These are phyloP conservation scores for Pisolithus sp. DNA, from an alignment of 768 basidiomycete genomes.

Conservation along the genomic window DNA sequence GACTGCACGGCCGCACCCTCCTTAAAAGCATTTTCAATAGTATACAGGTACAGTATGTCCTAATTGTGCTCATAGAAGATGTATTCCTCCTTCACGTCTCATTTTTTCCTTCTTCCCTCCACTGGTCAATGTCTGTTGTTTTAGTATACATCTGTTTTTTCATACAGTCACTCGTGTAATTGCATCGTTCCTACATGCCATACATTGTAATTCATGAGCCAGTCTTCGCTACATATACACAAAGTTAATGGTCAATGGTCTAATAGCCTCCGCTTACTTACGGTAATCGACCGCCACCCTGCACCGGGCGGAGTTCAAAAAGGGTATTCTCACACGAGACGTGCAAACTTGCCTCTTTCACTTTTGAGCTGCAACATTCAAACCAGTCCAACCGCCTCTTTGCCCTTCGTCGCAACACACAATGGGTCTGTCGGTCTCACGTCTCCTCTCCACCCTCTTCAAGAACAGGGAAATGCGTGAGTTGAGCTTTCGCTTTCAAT, in stretches of 20 bases:
- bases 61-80: conserved; percentile 9
- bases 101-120: conserved; percentile 5
- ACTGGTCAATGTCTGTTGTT: not conserved
- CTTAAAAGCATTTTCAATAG: not conserved
- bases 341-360: conserved; percentile 28
- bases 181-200: too few species aligned
- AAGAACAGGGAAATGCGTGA: conserved; percentile 99
- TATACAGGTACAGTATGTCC: conserved; percentile 9
- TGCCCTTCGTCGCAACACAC: conserved; percentile 27
- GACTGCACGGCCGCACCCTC: not conserved
- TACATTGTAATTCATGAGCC: too few species aligned
- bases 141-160: not conserved
- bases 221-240: not conserved
- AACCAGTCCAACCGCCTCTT: conserved; percentile 21
- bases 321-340: conserved; percentile 26
- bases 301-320: conserved; percentile 28
- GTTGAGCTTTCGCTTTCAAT: conserved; percentile 31
- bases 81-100: conserved; percentile 9
- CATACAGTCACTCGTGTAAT: too few species aligned
- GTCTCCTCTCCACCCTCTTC: conserved; percentile 76
- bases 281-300: not conserved
- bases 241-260: too few species aligned
- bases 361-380: conserved; percentile 21
- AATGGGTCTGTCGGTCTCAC: conserved; percentile 79
- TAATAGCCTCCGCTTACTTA: not conserved